Evolutionary conservation across 768 basidiomycete species (phyloP), one percentile per base, ranked within the genome.

Genomic region (Suillus plorans): DNA sequence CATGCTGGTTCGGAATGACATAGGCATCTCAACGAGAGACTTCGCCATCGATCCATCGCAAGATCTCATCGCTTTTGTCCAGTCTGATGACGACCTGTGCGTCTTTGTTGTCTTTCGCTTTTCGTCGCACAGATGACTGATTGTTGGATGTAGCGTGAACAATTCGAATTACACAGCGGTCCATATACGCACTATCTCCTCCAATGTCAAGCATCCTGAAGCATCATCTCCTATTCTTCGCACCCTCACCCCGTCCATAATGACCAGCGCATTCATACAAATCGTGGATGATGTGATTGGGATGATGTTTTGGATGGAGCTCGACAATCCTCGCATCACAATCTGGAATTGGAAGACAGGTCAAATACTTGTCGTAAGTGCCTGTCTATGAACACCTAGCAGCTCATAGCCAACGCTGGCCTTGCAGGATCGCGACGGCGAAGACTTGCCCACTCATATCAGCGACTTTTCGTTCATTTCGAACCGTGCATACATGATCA

Each of bases 31-130:
- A 10, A 77, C 80, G 45, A 78, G 84, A 52, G 88, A 89, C 69
- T 86, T 89, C 65, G 86, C 85, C 0, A 83, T 89, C n/a, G 88
- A 89, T 68, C 86, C 88, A 1, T 81, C 84, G 5, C 88, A 89
- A 71, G 86, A 89, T 67, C 69, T 89, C 55, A 75, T 88, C 44
- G 79, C 83, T 9, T 70, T 85, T 18, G 72, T 86, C 18, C 71
- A 70, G 60, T 70, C 70, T 31, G 71, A 71, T 36, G 70, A 66
- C 4, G 64, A 42, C 8, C 36, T 69, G 72, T 76, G 18, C 44
- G 70, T 69, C 49, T 22, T 10, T 2, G 18, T 20, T 22, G 6
- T 60, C 0, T 31, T 28, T 37, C 25, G 34, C 6, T 44, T 4
- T 13, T 25, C 3, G 13, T 10, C 18, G 5, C 25, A 42, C 12